phyloP scores from a whole-genome alignment of 2,329 filamentous ascomycete species.

The Xylariaceae sp. region DNA sequence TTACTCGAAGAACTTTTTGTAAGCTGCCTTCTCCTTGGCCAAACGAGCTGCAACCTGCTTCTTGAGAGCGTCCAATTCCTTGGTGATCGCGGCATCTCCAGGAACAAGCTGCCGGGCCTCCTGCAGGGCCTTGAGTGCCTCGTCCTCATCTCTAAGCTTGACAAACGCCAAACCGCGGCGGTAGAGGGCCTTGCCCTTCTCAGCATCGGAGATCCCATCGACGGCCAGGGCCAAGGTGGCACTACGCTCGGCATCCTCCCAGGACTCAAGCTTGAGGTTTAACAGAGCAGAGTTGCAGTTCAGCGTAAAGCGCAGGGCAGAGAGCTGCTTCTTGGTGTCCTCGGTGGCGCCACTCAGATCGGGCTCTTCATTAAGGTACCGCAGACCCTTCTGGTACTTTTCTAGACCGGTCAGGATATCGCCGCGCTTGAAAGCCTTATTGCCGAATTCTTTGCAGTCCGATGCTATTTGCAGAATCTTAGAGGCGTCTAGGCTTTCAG shows the following conservation, averaged over 20 bases:
- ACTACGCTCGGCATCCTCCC: slow-evolving; percentile 61
- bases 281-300: slow-evolving; percentile 86
- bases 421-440: slow-evolving; percentile 80
- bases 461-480: slow-evolving; percentile 72
- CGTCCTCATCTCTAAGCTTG: slow-evolving; percentile 77
- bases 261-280: slow-evolving; percentile 72
- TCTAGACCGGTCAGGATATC: slow-evolving; percentile 66
- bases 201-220: slow-evolving; percentile 59
- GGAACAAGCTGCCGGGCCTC: slow-evolving; percentile 71
- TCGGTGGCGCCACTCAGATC: slow-evolving; percentile 61
- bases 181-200: slow-evolving; percentile 86
- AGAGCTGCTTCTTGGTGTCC: slow-evolving; percentile 61
- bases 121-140: slow-evolving; percentile 67
- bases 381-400: slow-evolving; percentile 84
- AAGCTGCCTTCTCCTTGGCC: slow-evolving; percentile 87
- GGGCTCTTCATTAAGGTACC: slow-evolving; percentile 59
- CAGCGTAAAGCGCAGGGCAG: slow-evolving; percentile 72
- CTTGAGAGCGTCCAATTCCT: slow-evolving; percentile 74
- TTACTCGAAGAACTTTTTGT: slow-evolving; percentile 81
- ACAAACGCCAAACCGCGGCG: slow-evolving; percentile 71
- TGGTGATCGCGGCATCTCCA: slow-evolving; percentile 65
- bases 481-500: slow-evolving; percentile 52
- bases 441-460: slow-evolving; percentile 87
- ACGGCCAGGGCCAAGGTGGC: slow-evolving; percentile 70
- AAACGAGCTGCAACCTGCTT: slow-evolving; percentile 64